Evolutionary conservation across 129 eudicot species (phyloP).

Genomic region (Flaveria bidentis): DNA sequence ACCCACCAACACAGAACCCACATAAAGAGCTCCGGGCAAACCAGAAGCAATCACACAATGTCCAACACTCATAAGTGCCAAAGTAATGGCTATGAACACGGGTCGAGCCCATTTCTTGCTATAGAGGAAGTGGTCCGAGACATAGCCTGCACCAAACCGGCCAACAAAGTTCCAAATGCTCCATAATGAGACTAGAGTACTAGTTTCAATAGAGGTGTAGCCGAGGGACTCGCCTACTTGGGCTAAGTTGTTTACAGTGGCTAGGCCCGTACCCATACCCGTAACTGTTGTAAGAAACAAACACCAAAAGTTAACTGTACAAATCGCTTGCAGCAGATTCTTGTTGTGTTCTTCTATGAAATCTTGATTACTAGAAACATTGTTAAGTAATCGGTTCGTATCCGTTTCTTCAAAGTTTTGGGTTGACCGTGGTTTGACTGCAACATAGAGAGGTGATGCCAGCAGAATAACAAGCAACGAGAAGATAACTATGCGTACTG

Average conservation of each 20-base stretch:
- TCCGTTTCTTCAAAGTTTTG: slow-evolving; percentile 36
- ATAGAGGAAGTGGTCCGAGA: slow-evolving; percentile 67
- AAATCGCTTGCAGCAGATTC: slow-evolving; percentile 68
- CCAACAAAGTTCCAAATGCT: slow-evolving; percentile 89
- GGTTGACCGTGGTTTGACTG: slow-evolving; percentile 45
- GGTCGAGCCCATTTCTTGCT: slow-evolving; percentile 66
- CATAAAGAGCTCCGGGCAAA: slow-evolving; percentile 64
- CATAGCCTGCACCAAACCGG: slow-evolving; percentile 91
- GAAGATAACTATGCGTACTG: slow-evolving; percentile 42
- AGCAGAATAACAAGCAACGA: slow-evolving; percentile 49
- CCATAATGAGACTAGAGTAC: slow-evolving; percentile 81
- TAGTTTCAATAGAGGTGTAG: slow-evolving; percentile 49
- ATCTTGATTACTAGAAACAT: slow-evolving; percentile 30
- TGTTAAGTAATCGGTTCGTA: slow-evolving; percentile 35
- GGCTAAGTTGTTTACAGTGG: slow-evolving; percentile 71
- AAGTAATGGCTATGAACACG: slow-evolving; percentile 61
- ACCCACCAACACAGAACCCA: slow-evolving; percentile 69
- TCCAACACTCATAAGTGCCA: slow-evolving; percentile 68
- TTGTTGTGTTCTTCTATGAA: slow-evolving; percentile 19
- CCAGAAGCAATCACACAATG: slow-evolving; percentile 72
- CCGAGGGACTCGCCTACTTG: slow-evolving; percentile 82
- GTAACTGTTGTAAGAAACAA: slow-evolving; percentile 65
- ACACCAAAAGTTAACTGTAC: slow-evolving; percentile 69
- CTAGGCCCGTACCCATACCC: slow-evolving; percentile 83
- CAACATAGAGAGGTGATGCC: slow-evolving; percentile 57